A percentile compares a stretch with the other conserved stretches of the same genome.
Evolutionary conservation across 2,329 filamentous ascomycete species (phyloP).

Genomic region (Diaporthe citriasiana): DNA sequence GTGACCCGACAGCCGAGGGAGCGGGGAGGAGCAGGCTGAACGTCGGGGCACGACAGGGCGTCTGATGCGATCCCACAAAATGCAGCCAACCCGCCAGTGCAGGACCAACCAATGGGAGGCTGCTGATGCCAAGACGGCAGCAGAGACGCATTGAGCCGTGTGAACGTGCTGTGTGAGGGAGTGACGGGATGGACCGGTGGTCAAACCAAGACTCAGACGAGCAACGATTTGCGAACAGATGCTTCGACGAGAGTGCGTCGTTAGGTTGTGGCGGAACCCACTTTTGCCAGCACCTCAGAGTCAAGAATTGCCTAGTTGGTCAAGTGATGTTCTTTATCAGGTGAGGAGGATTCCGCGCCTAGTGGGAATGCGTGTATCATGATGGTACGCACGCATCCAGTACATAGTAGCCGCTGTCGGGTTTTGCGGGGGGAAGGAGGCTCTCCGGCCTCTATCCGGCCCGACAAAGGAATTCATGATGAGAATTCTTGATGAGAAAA

Average conservation of each 20-base stretch:
- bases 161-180: constrained; percentile 13
- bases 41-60: constrained; percentile 7
- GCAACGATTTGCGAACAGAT: constrained; percentile 8
- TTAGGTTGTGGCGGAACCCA: background rate
- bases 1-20: constrained; percentile 16
- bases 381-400: background rate
- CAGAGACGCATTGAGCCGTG: constrained; percentile 27
- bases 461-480: background rate
- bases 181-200: constrained; percentile 24
- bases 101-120: constrained; percentile 12
- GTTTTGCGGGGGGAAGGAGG: too few relatives aligned
- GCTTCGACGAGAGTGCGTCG: constrained; percentile 17
- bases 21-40: constrained; percentile 17
- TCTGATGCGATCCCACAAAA: background rate
- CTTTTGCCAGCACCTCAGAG: background rate
- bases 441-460: background rate
- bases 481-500: background rate
- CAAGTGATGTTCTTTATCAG: constrained; percentile 12
- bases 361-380: constrained; percentile 5
- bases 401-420: background rate
- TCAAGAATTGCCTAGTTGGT: background rate
- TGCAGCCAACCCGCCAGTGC: background rate
- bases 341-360: constrained; percentile 11
- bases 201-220: constrained; percentile 15
- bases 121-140: constrained; percentile 26